Base-by-base conservation (phyloP, 441 rosid species). In the Populus hybrid region DNA sequence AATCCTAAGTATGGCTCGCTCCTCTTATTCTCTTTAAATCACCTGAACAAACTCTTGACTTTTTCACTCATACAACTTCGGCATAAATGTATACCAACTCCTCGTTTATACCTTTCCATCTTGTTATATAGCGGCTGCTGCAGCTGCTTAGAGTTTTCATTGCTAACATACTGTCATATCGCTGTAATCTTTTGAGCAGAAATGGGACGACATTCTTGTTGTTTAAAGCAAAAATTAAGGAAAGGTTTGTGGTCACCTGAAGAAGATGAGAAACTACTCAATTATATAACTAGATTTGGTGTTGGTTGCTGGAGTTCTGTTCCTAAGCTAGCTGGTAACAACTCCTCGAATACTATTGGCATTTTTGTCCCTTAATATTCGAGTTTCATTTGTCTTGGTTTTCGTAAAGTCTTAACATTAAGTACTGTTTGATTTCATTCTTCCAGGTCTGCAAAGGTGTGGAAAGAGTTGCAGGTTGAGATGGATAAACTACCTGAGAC, bases 271-370 rank as follows among this genome's bases (percentile, higher is more conserved):
- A 90, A 89, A 71, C 85, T 90, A 26, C 83, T 72, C 80, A 85
- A 90, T 77, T 80, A 88, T 86, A 88, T 91, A 24, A 84, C 90
- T 8, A 82, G 84, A 67, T 87, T 82, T 31, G 93, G 93, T 6
- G 91, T 88, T 59, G 93, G 91, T 26, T 91, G 94, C 88, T 89
- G 94, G 94, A 91, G 94, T 81, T 88, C 94, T 16, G 90, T 90
- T 33, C 93, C 93, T 33, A 90, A 87, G 80, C 81, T 86, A 21
- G 93, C 93, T 11, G 93, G 93, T 90, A 77, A 40, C 14, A 1
- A 4, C 45, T 6, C 12, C 16, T 29, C 31, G 26, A 16, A 23
- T 53, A 26, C 16, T 16, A 9, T 11, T 42, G 59, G 28, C 64
- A 18, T 75, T 67, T 66, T 45, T 29, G 23, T 42, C 8, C 31